These are phyloP conservation scores for Aspergillus latus DNA, from an alignment of 2,329 filamentous ascomycete genomes.

Conservation along the genomic window DNA sequence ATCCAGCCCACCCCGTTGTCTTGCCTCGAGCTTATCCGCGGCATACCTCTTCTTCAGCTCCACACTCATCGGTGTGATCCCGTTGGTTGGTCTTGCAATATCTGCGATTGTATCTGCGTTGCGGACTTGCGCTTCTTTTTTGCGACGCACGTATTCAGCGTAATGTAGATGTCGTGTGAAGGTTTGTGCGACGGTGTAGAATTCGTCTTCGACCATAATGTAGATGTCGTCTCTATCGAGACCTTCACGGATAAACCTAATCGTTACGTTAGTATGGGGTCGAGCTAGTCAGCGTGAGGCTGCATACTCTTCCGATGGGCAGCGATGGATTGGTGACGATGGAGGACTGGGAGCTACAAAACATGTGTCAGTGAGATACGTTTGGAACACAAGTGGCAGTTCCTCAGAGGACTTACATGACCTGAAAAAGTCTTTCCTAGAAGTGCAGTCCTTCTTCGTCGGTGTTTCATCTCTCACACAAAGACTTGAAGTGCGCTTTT, in stretches of 20 bases:
- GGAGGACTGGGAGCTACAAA: slow-evolving; percentile 46
- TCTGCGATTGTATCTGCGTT: slow-evolving; percentile 39
- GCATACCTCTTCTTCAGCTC: slow-evolving; percentile 36
- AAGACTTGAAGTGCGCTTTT: slow-evolving; percentile 11
- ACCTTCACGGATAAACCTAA: slow-evolving; percentile 47
- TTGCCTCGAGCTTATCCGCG: slow-evolving; percentile 30
- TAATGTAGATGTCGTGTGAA: slow-evolving; percentile 63
- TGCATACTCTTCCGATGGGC: slow-evolving; percentile 47
- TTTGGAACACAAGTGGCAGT: slow-evolving; percentile 39
- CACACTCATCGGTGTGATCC: slow-evolving; percentile 34
- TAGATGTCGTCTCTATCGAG: slow-evolving; percentile 59
- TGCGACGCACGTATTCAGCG: slow-evolving; percentile 59
- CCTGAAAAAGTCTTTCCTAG: slow-evolving; percentile 7
- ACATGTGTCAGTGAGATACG: not conserved
- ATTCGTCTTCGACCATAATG: slow-evolving; percentile 68
- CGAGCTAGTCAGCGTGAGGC: not conserved
- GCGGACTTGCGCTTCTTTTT: slow-evolving; percentile 49
- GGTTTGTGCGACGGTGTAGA: slow-evolving; percentile 57
- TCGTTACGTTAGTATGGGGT: not conserved
- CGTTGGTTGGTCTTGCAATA: slow-evolving; percentile 47
- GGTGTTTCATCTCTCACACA: slow-evolving; percentile 6
- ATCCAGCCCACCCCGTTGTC: slow-evolving; percentile 35
- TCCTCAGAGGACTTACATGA: slow-evolving; percentile 23
- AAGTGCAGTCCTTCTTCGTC: not conserved
- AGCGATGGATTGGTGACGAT: slow-evolving; percentile 46